Evolutionary conservation across 1,284 basidiomycete genomes (phyloP).

Genomic region (Pisolithus thermaeus): DNA sequence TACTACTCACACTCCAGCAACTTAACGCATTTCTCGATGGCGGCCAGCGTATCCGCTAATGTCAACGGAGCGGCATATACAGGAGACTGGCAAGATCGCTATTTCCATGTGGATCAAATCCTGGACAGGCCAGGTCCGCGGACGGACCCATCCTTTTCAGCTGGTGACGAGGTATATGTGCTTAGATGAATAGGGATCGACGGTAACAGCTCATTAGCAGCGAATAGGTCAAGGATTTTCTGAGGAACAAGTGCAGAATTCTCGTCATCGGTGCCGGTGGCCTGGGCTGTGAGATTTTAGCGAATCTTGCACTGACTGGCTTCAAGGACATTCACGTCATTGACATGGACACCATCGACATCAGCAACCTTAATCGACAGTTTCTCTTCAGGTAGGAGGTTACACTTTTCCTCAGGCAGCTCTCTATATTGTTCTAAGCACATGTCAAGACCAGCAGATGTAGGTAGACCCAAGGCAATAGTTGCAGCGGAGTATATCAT

Average conservation of each 20-base stretch:
- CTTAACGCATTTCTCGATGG: slow-evolving; percentile 23
- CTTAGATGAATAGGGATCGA: background rate
- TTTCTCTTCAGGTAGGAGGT: slow-evolving; percentile 88
- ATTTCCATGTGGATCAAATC: slow-evolving; percentile 77
- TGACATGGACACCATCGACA: slow-evolving; percentile 99
- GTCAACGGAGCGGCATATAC: slow-evolving; percentile 26
- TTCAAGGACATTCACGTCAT: slow-evolving; percentile 99
- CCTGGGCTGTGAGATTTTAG: slow-evolving; percentile 91
- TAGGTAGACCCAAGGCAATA: slow-evolving; percentile 91
- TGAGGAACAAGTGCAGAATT: slow-evolving; percentile 83
- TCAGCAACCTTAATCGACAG: slow-evolving; percentile 97
- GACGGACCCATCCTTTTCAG: slow-evolving; percentile 68
- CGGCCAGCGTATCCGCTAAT: slow-evolving; percentile 23
- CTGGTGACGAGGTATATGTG: slow-evolving; percentile 61
- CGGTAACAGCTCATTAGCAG: slow-evolving; percentile 1
- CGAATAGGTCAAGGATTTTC: slow-evolving; percentile 80
- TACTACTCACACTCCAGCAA: background rate
- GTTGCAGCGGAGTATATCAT: slow-evolving; percentile 95
- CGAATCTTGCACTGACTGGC: slow-evolving; percentile 89
- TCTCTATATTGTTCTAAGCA: background rate
- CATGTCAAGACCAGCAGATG: slow-evolving; percentile 70
- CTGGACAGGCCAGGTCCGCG: slow-evolving; percentile 77
- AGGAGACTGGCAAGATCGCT: slow-evolving; percentile 67
- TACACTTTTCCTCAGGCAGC: background rate
- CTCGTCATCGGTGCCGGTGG: slow-evolving; percentile 97